Conservation (phyloP, 2,329 filamentous ascomycete genomes). For the Gyromitra esculenta region DNA sequence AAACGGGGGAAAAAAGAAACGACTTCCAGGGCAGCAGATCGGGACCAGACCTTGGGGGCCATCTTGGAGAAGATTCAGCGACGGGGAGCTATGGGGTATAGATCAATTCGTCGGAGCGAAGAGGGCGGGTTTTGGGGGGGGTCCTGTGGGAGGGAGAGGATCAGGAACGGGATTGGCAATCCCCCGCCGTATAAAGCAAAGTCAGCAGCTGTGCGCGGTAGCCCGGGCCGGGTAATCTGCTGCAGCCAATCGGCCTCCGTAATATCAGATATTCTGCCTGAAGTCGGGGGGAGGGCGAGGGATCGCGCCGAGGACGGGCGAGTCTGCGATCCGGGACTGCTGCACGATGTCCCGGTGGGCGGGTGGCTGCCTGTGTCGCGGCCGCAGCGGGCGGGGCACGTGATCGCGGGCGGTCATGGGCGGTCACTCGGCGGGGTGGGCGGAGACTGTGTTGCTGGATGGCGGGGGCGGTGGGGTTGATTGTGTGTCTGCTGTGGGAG, state of each 20-base stretch:
- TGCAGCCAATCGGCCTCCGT: neutral
- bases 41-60: conserved; percentile 29
- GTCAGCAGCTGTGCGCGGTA: neutral
- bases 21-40: neutral
- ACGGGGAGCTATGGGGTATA: neutral
- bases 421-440: neutral
- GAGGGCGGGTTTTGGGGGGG: neutral
- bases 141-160: neutral
- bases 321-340: too few relatives aligned
- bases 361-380: too few relatives aligned
- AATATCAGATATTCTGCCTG: too few relatives aligned
- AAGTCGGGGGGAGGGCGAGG: too few relatives aligned
- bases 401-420: neutral
- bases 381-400: too few relatives aligned
- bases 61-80: conserved; percentile 8
- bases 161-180: neutral
- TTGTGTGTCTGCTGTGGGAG: too few relatives aligned
- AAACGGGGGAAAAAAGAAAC: neutral
- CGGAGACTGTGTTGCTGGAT: neutral
- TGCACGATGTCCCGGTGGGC: too few relatives aligned
- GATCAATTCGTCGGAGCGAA: neutral
- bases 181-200: neutral
- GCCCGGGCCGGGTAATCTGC: neutral
- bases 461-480: too few relatives aligned
- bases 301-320: too few relatives aligned